phyloP scores from a whole-genome alignment of 2,329 filamentous ascomycete species.

The Penicillium sp. region DNA sequence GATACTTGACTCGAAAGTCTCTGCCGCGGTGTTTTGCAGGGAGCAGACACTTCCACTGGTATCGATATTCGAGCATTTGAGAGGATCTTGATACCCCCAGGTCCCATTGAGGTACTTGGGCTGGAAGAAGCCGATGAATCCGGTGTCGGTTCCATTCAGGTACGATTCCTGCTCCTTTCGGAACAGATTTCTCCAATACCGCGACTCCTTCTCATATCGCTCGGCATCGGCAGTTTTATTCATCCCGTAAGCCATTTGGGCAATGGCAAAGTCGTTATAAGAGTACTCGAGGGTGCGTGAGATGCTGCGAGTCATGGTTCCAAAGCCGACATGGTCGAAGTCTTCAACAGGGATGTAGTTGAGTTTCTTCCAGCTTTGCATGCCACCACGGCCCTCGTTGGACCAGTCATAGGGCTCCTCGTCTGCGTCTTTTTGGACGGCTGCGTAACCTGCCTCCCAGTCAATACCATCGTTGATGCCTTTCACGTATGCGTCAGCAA shows the following conservation, averaged over 20 bases:
- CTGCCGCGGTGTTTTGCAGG: constrained; percentile 29
- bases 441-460: constrained; percentile 63
- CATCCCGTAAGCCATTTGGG: constrained; percentile 56
- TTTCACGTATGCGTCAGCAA: constrained; percentile 65
- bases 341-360: constrained; percentile 68
- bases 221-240: constrained; percentile 52
- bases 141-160: constrained; percentile 55
- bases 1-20: constrained; percentile 35
- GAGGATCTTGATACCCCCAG: constrained; percentile 61
- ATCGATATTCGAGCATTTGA: constrained; percentile 54
- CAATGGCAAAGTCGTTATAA: constrained; percentile 67
- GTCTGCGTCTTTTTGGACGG: constrained; percentile 65
- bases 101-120: constrained; percentile 63
- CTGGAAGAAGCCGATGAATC: constrained; percentile 67
- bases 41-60: constrained; percentile 32
- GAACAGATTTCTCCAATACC: constrained; percentile 66
- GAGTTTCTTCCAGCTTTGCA: constrained; percentile 64
- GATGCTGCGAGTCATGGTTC: constrained; percentile 64
- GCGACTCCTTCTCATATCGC: constrained; percentile 55
- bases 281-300: constrained; percentile 70
- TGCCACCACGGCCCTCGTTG: constrained; percentile 62
- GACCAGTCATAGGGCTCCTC: constrained; percentile 66
- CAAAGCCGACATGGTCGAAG: constrained; percentile 61
- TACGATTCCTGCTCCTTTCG: constrained; percentile 56
- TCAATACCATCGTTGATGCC: constrained; percentile 57